Evolutionary conservation across 139 green algal genomes (phyloP), one percentile per base, ranked within the genome.

Genomic region (Pleodorina starrii): DNA sequence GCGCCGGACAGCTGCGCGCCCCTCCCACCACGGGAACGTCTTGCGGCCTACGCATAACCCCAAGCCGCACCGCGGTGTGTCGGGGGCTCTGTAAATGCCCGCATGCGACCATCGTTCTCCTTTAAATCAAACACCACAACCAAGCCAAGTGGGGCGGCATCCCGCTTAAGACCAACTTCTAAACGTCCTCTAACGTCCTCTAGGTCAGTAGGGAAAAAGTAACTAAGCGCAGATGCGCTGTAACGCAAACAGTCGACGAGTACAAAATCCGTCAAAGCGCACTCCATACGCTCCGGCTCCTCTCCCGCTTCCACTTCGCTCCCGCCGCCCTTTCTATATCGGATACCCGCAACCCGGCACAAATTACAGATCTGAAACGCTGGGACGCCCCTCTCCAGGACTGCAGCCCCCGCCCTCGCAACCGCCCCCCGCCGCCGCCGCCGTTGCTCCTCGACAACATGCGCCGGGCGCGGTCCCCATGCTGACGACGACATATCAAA

Each of bases 401-500:
- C n/a, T n/a, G n/a, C n/a, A n/a, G n/a, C n/a, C n/a, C n/a, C n/a
- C n/a, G n/a, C n/a, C n/a, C n/a, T n/a, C n/a, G n/a, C n/a, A n/a
- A n/a, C n/a, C n/a, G n/a, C n/a, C n/a, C n/a, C n/a, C n/a, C n/a
- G n/a, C n/a, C n/a, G n/a, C n/a, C n/a, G n/a, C n/a, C n/a, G n/a
- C n/a, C n/a, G n/a, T n/a, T n/a, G n/a, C n/a, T n/a, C n/a, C n/a
- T 66, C 54, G 29, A 66, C 54, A 66, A 27, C 29, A 4, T 21
- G 5, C 7, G 54, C 25, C 29, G 54, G 21, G 54, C 9, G 54
- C 2, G 54, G 21, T 66, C 38, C 35, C 25, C 69, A 25, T 46
- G 69, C 46, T 36, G 69, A 77, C 35, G 69, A 81, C 43, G 59
- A 57, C 73, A 81, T 81, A 81, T 59, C 73, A 48, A 48, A n/a